phyloP scores from a whole-genome alignment of 2,329 filamentous ascomycete species.

The Rhinocladiella mackenziei region DNA sequence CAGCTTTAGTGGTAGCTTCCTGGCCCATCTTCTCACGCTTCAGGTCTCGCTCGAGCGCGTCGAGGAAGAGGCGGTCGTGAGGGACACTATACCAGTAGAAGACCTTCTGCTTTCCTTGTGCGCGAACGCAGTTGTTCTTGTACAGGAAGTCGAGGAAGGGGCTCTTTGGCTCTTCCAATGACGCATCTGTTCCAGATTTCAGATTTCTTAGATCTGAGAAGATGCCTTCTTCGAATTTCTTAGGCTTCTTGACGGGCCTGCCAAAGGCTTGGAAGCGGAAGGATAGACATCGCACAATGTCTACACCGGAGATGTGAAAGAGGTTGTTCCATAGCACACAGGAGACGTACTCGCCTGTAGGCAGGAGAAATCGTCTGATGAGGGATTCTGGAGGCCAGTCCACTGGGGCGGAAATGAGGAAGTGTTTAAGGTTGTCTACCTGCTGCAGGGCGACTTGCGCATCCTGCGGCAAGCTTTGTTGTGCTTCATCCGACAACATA shows the following conservation, averaged over 20 bases:
- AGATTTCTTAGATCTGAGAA: conserved; percentile 98
- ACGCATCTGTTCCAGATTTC: conserved; percentile 96
- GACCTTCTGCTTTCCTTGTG: conserved; percentile 99
- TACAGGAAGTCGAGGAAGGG: conserved; percentile 97
- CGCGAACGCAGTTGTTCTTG: conserved; percentile 99
- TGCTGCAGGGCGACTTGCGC: conserved; percentile 96
- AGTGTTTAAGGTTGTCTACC: conserved; percentile 99
- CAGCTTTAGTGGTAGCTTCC: conserved; percentile 92
- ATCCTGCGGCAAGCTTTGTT: conserved; percentile 92
- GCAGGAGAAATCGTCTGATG: conserved; percentile 89
- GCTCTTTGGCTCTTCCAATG: conserved; percentile 97
- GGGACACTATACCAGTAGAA: conserved; percentile 99
- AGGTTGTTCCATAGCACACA: conserved; percentile 99
- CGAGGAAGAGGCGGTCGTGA: conserved; percentile 93
- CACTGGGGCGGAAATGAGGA: conserved; percentile 95
- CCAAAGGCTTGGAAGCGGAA: conserved; percentile 99
- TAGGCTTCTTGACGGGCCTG: conserved; percentile 97
- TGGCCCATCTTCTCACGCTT: conserved; percentile 99
- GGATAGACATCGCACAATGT: conserved; percentile 95
- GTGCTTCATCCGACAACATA: conserved; percentile 94
- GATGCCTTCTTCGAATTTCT: conserved; percentile 99
- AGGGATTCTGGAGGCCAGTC: conserved; percentile 97
- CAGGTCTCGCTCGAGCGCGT: conserved; percentile 92
- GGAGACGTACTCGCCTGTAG: conserved; percentile 97
- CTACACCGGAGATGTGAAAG: conserved; percentile 97